Base-by-base conservation (phyloP, 1,284 basidiomycete species). In the Apiotrichum sp. region DNA sequence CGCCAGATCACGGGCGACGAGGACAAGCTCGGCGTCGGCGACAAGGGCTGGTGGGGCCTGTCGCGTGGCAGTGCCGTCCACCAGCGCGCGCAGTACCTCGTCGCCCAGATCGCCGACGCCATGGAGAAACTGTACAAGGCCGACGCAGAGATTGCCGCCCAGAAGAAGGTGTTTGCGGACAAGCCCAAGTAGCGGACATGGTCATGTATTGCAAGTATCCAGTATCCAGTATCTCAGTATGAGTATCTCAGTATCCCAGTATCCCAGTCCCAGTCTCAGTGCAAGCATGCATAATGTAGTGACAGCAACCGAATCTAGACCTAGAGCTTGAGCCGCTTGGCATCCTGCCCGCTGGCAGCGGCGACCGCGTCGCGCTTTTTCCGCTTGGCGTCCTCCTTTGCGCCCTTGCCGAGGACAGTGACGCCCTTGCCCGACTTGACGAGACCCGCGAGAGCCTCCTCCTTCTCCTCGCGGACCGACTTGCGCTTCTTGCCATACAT, bases 351-450 rank as follows among this genome's bases (percentile, higher is more conserved):
- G 22, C 22, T 22, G 36, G 36, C 62, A 5, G 22, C 52, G 6
- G 55, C 61, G 1, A 22, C 55, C 13, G 55, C 63, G 40, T 53
- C 59, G 41, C 71, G 52, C 59, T 68, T 68, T 46, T 58, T 55
- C 44, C 69, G 70, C 61, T 75, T 72, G 42, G 63, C 72, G 43
- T 68, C 62, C 59, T 79, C 76, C 63, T 79, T 76, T 3, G 55
- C 65, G 22, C 71, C 73, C 75, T 92, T 93, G 14, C 91, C 90
- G 50, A 95, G 83, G 34, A 93, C 85, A 0, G 90, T 93, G 38
- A 78, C 74, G 0, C 91, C 89, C 71, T 86, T 90, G 1, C 91
- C 89, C 51, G 78, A 82, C 78, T 90, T 92, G 51, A 93, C 85
- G 16, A 93, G 78, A 57, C 81, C 85, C 71, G 84, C 83, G 61